phyloP scores from a whole-genome alignment of 495 filamentous ascomycete genomes.

The Penicillium pulvis region DNA sequence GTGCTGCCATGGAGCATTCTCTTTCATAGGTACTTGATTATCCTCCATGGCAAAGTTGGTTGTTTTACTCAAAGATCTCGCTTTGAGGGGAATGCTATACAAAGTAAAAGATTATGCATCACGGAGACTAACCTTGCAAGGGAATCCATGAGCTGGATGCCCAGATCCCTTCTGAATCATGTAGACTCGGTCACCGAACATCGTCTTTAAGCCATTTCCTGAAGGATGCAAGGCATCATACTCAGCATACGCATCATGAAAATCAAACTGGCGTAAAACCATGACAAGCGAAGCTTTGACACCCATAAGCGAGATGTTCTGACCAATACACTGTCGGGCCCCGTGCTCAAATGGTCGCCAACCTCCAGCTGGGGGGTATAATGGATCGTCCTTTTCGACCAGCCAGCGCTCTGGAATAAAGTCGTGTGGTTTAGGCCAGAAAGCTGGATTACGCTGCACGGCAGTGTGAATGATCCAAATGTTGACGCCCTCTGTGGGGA shows the following conservation, averaged over 20 bases:
- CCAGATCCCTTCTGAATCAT: neutral
- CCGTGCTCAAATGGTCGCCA: neutral
- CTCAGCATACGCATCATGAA: neutral
- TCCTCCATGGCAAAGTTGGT: too few relatives aligned
- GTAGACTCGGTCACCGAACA: neutral
- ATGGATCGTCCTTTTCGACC: neutral
- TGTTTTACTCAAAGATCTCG: too few relatives aligned
- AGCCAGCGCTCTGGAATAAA: too few relatives aligned
- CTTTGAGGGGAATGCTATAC: too few relatives aligned
- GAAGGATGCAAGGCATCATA: neutral
- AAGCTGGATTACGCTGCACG: neutral
- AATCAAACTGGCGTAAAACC: neutral
- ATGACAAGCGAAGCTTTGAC: neutral
- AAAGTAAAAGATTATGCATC: too few relatives aligned
- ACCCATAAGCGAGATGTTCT: neutral
- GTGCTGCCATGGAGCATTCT: too few relatives aligned
- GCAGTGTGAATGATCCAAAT: neutral
- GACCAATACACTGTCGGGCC: neutral
- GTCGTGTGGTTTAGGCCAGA: too few relatives aligned
- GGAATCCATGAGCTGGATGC: neutral
- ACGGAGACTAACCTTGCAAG: neutral
- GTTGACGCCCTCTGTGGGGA: neutral
- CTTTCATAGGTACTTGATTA: too few relatives aligned
- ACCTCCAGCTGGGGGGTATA: neutral
- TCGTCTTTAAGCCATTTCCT: neutral